These are phyloP conservation scores for Chenopodium berlandieri DNA, from an alignment of 148 eudicot species.

Conservation along the genomic window DNA sequence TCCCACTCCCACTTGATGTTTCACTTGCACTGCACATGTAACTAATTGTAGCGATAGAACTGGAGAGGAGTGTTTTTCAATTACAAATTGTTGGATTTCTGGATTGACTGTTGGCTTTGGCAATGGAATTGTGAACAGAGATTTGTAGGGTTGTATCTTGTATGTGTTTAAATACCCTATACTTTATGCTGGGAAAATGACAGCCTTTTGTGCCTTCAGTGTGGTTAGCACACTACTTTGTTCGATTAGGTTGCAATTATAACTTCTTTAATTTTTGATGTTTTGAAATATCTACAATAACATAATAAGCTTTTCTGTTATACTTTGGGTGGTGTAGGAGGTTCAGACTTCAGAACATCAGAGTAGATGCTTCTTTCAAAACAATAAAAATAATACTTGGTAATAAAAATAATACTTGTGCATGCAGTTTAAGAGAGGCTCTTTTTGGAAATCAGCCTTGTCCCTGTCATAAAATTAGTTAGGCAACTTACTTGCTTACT, in stretches of 20 bases:
- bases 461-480: too few species aligned
- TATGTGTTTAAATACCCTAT: not conserved
- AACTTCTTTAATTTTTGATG: not conserved
- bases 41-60: not conserved
- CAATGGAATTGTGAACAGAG: not conserved
- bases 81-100: not conserved
- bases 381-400: too few species aligned
- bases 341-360: too few species aligned
- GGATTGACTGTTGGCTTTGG: not conserved
- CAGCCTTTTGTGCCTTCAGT: not conserved
- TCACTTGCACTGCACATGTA: not conserved
- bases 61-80: not conserved
- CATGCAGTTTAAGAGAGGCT: not conserved
- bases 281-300: too few species aligned
- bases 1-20: too few species aligned
- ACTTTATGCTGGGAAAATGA: not conserved
- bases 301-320: too few species aligned
- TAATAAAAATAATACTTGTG: too few species aligned
- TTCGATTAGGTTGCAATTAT: not conserved
- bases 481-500: not conserved
- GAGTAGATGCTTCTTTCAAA: too few species aligned
- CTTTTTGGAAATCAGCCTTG: too few species aligned
- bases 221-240: not conserved
- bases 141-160: not conserved
- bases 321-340: too few species aligned